phyloP scores from a whole-genome alignment of 108 stramenopile species.

The Cyclotella choctawhatcheeana region DNA sequence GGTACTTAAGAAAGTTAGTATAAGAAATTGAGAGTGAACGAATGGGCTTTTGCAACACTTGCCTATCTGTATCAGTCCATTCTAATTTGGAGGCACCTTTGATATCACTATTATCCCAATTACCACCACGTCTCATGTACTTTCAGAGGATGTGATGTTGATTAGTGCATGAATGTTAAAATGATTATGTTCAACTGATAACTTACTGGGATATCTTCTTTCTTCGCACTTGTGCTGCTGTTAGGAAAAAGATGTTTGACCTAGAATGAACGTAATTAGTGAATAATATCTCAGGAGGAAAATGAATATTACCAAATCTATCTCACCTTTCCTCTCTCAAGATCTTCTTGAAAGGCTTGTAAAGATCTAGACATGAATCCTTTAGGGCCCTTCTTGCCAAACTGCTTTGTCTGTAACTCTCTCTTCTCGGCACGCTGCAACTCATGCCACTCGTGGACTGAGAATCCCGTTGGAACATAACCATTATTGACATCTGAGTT shows the following conservation, averaged over 20 bases:
- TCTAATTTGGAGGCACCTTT: constrained; percentile 60
- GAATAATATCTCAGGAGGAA: too few relatives aligned
- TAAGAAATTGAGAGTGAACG: too few relatives aligned
- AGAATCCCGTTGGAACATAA: constrained; percentile 37
- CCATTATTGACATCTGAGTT: constrained; percentile 43
- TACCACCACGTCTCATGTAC: constrained; percentile 63
- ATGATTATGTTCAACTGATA: too few relatives aligned
- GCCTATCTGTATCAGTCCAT: constrained; percentile 66
- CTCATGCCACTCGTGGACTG: constrained; percentile 40
- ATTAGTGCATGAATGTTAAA: too few relatives aligned
- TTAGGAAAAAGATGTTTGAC: constrained; percentile 38
- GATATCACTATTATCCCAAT: constrained; percentile 75
- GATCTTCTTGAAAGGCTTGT: constrained; percentile 47
- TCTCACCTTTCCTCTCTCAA: constrained; percentile 36
- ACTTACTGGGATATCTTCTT: constrained; percentile 44
- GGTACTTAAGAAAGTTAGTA: background rate
- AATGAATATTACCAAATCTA: background rate
- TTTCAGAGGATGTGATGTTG: too few relatives aligned
- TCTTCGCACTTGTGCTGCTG: constrained; percentile 19
- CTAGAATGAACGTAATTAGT: background rate
- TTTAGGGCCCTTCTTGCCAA: constrained; percentile 28
- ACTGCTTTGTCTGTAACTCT: constrained; percentile 19
- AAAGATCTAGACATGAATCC: constrained; percentile 41
- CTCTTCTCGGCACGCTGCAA: constrained; percentile 25
- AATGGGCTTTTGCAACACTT: background rate